Percentiles rank a stretch among this genome's conserved stretches.
phyloP scores from a whole-genome alignment of 1,284 basidiomycete species.

The Puccinia triticina region DNA sequence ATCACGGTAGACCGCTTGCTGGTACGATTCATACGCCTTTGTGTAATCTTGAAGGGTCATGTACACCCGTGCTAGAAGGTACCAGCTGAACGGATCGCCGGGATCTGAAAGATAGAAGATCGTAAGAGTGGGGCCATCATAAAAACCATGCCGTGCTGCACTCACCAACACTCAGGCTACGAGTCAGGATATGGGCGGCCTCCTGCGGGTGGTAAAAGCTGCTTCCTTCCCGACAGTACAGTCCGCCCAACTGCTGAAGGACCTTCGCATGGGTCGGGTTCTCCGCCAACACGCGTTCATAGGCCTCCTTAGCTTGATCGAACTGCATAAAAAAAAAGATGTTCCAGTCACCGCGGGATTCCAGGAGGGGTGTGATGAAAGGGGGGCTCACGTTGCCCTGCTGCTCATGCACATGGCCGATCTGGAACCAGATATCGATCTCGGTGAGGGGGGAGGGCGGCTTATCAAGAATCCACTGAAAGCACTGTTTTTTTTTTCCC shows the following conservation, averaged over 20 bases:
- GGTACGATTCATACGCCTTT: slow-evolving; percentile 99
- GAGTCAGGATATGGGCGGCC: slow-evolving; percentile 89
- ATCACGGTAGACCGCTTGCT: slow-evolving; percentile 97
- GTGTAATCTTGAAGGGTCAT: slow-evolving; percentile 99
- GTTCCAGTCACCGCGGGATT: background rate
- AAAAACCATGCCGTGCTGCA: slow-evolving; percentile 42
- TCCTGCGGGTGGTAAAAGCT: slow-evolving; percentile 93
- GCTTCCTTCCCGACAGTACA: slow-evolving; percentile 92
- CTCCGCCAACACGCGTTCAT: slow-evolving; percentile 91
- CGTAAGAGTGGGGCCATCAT: background rate
- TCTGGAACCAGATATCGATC: slow-evolving; percentile 99
- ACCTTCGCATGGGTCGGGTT: slow-evolving; percentile 96
- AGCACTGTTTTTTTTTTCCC: slow-evolving; percentile 66
- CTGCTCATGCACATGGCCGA: slow-evolving; percentile 97
- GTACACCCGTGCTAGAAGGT: slow-evolving; percentile 93
- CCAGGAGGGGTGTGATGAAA: background rate
- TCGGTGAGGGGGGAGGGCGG: slow-evolving; percentile 93
- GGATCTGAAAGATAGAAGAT: slow-evolving; percentile 67
- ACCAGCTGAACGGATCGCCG: slow-evolving; percentile 98
- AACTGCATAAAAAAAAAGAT: slow-evolving; percentile 66
- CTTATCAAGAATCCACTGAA: slow-evolving; percentile 92
- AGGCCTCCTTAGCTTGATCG: slow-evolving; percentile 86
- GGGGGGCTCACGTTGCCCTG: slow-evolving; percentile 76
- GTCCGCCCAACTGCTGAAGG: slow-evolving; percentile 94
- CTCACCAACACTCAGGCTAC: slow-evolving; percentile 87